A percentile compares a stretch with the other conserved stretches of the same genome.
phyloP scores from a whole-genome alignment of 495 filamentous ascomycete species.

The Penicillium odoratum region DNA sequence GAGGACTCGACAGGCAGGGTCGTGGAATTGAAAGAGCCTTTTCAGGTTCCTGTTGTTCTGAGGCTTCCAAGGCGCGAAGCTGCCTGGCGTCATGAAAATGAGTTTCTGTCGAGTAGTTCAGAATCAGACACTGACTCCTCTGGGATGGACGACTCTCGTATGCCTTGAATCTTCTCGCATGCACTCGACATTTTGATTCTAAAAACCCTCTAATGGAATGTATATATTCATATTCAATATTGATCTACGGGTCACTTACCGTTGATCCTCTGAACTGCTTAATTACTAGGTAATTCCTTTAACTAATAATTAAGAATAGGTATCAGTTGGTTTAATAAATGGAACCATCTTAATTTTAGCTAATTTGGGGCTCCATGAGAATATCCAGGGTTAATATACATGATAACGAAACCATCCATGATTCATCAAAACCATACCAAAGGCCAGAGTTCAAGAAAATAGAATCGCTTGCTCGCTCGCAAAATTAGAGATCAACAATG shows the following conservation, averaged over 20 bases:
- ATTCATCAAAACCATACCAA: conserved; percentile 11
- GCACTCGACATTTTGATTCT: too few relatives aligned
- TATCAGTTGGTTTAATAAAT: too few relatives aligned
- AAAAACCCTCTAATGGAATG: neutral
- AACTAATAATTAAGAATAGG: too few relatives aligned
- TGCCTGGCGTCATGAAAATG: neutral
- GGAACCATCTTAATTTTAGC: neutral
- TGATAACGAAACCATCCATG: conserved; percentile 9
- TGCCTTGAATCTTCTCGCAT: neutral
- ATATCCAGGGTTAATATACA: conserved; percentile 19
- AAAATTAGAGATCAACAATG: conserved; percentile 1
- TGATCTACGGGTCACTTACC: too few relatives aligned
- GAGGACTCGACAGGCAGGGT: neutral
- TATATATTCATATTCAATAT: neutral
- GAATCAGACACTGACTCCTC: conserved; percentile 12
- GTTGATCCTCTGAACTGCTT: too few relatives aligned
- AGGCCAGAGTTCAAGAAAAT: conserved; percentile 9
- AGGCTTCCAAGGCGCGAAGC: neutral
- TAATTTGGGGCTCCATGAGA: conserved; percentile 1
- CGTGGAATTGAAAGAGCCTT: conserved; percentile 13
- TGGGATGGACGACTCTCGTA: conserved; percentile 20
- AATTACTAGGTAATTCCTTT: too few relatives aligned
- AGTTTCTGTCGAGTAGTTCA: neutral
- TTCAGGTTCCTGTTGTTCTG: conserved; percentile 2
- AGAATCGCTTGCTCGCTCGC: conserved; percentile 21